A percentile compares a stretch with the other conserved stretches of the same genome.
Conservation (phyloP, 495 filamentous ascomycete genomes). For the Aspergillus olivimuriae region DNA sequence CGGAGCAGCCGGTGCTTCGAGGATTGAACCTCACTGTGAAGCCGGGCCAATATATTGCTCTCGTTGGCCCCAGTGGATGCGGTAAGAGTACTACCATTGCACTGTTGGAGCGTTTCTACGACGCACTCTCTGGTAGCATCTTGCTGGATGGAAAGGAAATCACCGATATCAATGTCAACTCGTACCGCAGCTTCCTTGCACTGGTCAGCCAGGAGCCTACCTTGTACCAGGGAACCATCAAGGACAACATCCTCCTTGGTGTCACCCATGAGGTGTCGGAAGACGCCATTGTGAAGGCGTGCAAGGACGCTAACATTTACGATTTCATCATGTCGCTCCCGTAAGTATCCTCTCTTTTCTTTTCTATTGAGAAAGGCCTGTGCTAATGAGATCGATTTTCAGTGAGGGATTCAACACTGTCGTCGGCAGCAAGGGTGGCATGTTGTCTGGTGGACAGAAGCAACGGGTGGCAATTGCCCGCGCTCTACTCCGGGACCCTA, state of each 20-base stretch:
- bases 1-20: conserved; percentile 72
- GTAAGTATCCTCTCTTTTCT: conserved; percentile 18
- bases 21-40: conserved; percentile 66
- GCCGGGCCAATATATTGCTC: conserved; percentile 71
- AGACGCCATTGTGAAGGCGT: conserved; percentile 64
- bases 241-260: conserved; percentile 76
- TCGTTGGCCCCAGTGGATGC: conserved; percentile 77
- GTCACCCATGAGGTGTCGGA: conserved; percentile 57
- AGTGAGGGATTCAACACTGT: conserved; percentile 68
- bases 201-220: conserved; percentile 86
- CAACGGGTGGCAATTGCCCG: conserved; percentile 75
- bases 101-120: conserved; percentile 80
- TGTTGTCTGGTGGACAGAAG: conserved; percentile 79
- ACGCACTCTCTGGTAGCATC: conserved; percentile 65
- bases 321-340: conserved; percentile 77
- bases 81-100: conserved; percentile 80
- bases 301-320: conserved; percentile 86
- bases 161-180: conserved; percentile 64
- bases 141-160: conserved; percentile 73
- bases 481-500: conserved; percentile 64
- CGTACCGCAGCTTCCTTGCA: conserved; percentile 68
- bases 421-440: conserved; percentile 69
- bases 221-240: conserved; percentile 77
- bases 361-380: not conserved
- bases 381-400: conserved; percentile 27